Conservation (phyloP, 2,329 filamentous ascomycete genomes). For the Dactylellina drechsleri region DNA sequence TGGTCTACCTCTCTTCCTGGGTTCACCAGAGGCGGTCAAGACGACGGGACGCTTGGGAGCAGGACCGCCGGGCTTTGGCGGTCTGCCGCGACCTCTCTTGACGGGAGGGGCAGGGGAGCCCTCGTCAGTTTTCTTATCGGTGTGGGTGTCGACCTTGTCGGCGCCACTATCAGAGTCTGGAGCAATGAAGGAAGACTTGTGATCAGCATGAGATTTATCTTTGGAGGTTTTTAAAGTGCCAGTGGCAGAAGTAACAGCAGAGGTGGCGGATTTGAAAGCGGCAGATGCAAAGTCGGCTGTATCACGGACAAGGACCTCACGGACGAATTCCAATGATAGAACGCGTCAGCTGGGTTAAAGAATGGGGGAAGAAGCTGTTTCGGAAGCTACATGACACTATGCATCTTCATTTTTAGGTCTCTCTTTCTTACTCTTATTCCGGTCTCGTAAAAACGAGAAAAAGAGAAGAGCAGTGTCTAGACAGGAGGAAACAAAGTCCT, state of each 20-base stretch:
- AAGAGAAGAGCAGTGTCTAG: no score
- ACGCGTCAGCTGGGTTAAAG: slow-evolving; percentile 47
- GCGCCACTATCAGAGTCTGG: slow-evolving; percentile 48
- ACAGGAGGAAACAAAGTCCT: no score
- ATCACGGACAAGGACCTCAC: not conserved
- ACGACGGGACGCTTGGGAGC: slow-evolving; percentile 50
- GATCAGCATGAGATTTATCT: slow-evolving; percentile 50
- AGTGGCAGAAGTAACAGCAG: slow-evolving; percentile 47
- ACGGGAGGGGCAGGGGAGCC: slow-evolving; percentile 20
- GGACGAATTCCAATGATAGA: slow-evolving; percentile 19
- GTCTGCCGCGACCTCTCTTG: slow-evolving; percentile 50
- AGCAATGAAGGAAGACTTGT: slow-evolving; percentile 31
- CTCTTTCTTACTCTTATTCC: no score
- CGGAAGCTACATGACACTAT: no score
- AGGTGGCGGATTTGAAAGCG: slow-evolving; percentile 50
- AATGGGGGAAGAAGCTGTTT: no score
- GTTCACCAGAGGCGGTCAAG: slow-evolving; percentile 49
- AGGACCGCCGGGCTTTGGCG: slow-evolving; percentile 51
- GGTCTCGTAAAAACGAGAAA: no score
- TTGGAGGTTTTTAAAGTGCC: not conserved
- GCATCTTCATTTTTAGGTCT: no score
- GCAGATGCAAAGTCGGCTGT: slow-evolving; percentile 46
- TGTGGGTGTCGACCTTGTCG: slow-evolving; percentile 33
- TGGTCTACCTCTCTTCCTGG: slow-evolving; percentile 52
- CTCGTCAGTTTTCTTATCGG: not conserved